Conservation (phyloP, 257 asterid species). For the Primulina eburnea region DNA sequence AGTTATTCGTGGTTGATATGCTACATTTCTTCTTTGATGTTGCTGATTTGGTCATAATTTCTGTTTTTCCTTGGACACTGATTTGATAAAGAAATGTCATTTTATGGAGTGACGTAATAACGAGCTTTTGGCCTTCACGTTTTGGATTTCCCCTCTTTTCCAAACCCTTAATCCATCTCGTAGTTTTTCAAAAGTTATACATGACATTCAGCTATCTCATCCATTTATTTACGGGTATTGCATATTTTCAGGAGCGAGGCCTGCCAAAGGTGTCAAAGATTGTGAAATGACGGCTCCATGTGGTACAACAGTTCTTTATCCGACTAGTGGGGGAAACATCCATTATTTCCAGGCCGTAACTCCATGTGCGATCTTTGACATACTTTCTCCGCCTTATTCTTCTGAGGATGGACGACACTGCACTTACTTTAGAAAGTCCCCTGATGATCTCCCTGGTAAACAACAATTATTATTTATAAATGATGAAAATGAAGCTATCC, state of each 20-base stretch:
- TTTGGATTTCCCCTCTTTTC: conserved; percentile 10
- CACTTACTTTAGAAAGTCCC: conserved; percentile 75
- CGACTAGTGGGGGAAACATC: conserved; percentile 86
- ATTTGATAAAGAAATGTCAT: conserved; percentile 6
- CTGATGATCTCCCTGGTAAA: conserved; percentile 79
- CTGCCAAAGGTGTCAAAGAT: conserved; percentile 68
- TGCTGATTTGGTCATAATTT: conserved; percentile 11
- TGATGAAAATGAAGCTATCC: neutral
- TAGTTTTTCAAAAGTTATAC: conserved; percentile 1
- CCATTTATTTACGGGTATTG: neutral
- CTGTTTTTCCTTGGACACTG: conserved; percentile 15
- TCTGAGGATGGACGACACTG: conserved; percentile 92
- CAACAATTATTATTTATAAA: neutral
- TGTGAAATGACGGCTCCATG: conserved; percentile 85
- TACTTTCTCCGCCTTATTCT: conserved; percentile 95
- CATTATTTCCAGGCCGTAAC: conserved; percentile 89
- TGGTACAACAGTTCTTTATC: conserved; percentile 81
- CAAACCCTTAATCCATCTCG: conserved; percentile 6
- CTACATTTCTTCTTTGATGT: conserved; percentile 17
- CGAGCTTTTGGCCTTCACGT: conserved; percentile 9
- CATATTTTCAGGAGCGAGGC: conserved; percentile 60
- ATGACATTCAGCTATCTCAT: conserved; percentile 1
- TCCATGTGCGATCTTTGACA: conserved; percentile 95
- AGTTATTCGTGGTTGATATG: conserved; percentile 22
- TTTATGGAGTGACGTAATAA: neutral